phyloP scores from a whole-genome alignment of 352 stramenopile species.

The Phytopythium oedochilum region DNA sequence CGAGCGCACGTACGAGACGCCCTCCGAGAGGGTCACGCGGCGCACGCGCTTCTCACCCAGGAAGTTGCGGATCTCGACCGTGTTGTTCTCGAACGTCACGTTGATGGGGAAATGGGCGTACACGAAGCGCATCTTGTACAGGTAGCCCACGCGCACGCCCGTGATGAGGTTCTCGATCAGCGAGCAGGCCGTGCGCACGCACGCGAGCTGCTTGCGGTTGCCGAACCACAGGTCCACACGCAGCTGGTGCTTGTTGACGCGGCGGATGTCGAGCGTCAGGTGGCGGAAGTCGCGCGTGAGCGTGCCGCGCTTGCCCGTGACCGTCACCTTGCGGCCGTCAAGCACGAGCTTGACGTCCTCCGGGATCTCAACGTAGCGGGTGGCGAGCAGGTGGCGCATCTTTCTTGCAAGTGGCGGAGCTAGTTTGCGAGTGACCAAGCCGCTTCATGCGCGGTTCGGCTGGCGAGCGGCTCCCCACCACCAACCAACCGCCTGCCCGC shows the following conservation, averaged over 20 bases:
- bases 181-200: slow-evolving; percentile 97
- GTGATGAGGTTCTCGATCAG: slow-evolving; percentile 99
- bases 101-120: slow-evolving; percentile 99
- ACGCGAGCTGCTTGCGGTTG: slow-evolving; percentile 97
- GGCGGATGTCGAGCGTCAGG: slow-evolving; percentile 94
- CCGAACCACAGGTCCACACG: slow-evolving; percentile 99
- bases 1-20: slow-evolving; percentile 94
- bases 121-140: slow-evolving; percentile 99
- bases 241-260: slow-evolving; percentile 90
- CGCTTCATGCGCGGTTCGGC: background rate
- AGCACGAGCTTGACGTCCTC: slow-evolving; percentile 93
- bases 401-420: slow-evolving; percentile 41
- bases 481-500: slow-evolving; percentile 5
- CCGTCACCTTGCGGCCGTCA: slow-evolving; percentile 93
- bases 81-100: slow-evolving; percentile 92
- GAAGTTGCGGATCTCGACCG: slow-evolving; percentile 99
- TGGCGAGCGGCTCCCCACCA: background rate
- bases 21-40: slow-evolving; percentile 90
- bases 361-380: slow-evolving; percentile 92
- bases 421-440: slow-evolving; percentile 60
- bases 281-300: slow-evolving; percentile 97
- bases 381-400: slow-evolving; percentile 90
- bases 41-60: slow-evolving; percentile 98
- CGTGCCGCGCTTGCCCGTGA: slow-evolving; percentile 94
- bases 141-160: slow-evolving; percentile 96